phyloP scores from a whole-genome alignment of 2,329 filamentous ascomycete genomes.

The Cercospora nicotianae region DNA sequence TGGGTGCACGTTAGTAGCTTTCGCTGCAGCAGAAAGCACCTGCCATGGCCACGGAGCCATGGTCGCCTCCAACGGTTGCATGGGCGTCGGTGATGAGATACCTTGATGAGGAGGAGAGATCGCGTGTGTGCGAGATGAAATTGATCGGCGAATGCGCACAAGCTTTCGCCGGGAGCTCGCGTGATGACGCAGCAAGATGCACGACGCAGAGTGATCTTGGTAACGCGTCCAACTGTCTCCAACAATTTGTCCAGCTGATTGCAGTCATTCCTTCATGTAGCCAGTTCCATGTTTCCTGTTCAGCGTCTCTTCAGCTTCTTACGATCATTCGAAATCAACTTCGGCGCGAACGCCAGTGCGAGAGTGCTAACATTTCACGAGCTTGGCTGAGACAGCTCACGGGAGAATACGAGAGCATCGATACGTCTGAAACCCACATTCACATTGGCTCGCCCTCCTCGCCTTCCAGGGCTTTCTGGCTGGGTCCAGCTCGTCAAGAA shows the following conservation, averaged over 20 bases:
- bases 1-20: conserved; percentile 9
- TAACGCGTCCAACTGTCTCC: conserved; percentile 3
- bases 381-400: conserved; percentile 2
- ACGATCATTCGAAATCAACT: neutral
- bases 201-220: neutral
- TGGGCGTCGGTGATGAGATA: neutral
- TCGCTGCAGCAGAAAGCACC: neutral
- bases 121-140: conserved; percentile 1
- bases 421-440: neutral
- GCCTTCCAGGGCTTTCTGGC: conserved; percentile 29
- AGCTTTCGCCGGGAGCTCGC: conserved; percentile 7
- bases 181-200: conserved; percentile 7
- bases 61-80: neutral
- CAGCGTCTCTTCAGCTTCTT: neutral
- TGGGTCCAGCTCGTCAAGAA: conserved; percentile 36
- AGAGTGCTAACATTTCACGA: neutral
- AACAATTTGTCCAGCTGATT: neutral
- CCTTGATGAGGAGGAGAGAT: conserved; percentile 8
- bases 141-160: conserved; percentile 8
- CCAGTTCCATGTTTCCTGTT: neutral
- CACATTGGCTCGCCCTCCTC: conserved; percentile 39
- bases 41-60: neutral
- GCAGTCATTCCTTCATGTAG: conserved; percentile 8
- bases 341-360: neutral
- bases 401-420: neutral